Percentiles rank a stretch among this genome's conserved stretches.
phyloP scores from a whole-genome alignment of 2,329 filamentous ascomycete species.

The Decorospora gaudefroyi region DNA sequence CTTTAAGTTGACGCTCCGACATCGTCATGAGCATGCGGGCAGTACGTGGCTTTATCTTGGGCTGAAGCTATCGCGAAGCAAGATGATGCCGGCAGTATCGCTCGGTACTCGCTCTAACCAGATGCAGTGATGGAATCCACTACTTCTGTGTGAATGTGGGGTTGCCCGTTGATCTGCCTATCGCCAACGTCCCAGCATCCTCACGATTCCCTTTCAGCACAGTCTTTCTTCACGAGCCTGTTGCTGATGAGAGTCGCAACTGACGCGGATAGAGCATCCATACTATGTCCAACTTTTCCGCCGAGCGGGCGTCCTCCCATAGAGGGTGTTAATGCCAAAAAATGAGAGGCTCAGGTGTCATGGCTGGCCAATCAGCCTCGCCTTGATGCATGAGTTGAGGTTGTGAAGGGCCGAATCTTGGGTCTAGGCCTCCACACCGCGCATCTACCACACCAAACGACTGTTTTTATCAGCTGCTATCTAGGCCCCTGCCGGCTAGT shows the following conservation, averaged over 20 bases:
- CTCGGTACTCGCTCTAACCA: slow-evolving; percentile 8
- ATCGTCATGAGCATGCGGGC: slow-evolving; percentile 18
- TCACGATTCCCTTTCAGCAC: slow-evolving; percentile 12
- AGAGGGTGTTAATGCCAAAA: slow-evolving; percentile 19
- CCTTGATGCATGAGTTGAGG: slow-evolving; percentile 22
- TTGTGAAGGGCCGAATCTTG: slow-evolving; percentile 28
- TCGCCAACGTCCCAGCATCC: slow-evolving; percentile 15
- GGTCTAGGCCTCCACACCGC: slow-evolving; percentile 24
- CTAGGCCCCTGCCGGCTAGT: slow-evolving; percentile 21
- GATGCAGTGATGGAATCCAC: slow-evolving; percentile 20
- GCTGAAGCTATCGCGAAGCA: slow-evolving; percentile 24
- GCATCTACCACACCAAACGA: slow-evolving; percentile 27
- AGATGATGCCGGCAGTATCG: slow-evolving; percentile 26
- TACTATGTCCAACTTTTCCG: slow-evolving; percentile 34
- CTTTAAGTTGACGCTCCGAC: slow-evolving; percentile 11
- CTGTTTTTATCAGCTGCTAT: slow-evolving; percentile 39
- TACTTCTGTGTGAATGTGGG: slow-evolving; percentile 23
- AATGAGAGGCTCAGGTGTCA: slow-evolving; percentile 2
- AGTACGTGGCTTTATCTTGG: slow-evolving; percentile 32
- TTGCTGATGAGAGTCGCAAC: slow-evolving; percentile 9
- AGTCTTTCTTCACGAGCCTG: slow-evolving; percentile 7
- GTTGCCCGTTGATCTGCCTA: slow-evolving; percentile 22
- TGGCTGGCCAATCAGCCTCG: slow-evolving; percentile 28
- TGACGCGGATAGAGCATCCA: slow-evolving; percentile 14
- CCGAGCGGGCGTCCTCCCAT: slow-evolving; percentile 33